Evolutionary conservation across 306 rosid species (phyloP).

Genomic region (Begonia masoniana): DNA sequence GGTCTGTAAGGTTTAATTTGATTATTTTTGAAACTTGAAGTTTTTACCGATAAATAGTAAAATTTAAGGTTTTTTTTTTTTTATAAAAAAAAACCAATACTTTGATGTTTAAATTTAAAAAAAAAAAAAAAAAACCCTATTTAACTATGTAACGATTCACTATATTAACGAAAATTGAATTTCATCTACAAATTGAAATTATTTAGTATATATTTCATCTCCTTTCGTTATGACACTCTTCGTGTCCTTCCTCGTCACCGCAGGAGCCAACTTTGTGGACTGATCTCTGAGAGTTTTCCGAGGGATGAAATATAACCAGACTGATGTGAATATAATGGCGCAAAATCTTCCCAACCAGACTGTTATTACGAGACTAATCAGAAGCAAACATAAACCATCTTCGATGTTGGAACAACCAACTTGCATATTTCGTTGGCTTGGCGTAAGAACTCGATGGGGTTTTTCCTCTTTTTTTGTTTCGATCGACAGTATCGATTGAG

Average conservation of each 20-base stretch:
- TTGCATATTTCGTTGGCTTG: constrained; percentile 12
- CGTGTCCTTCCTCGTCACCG: constrained; percentile 10
- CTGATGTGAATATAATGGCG: constrained; percentile 31
- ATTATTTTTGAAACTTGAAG: no score
- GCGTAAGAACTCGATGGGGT: neutral
- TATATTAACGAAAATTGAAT: no score
- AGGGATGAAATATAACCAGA: constrained; percentile 25
- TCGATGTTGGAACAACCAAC: constrained; percentile 7
- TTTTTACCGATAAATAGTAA: no score
- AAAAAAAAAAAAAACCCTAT: no score
- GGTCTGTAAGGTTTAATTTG: no score
- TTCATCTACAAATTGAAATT: no score
- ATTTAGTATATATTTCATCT: no score
- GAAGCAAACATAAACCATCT: constrained; percentile 24
- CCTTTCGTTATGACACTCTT: neutral
- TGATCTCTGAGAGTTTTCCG: neutral
- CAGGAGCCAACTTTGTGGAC: constrained; percentile 13
- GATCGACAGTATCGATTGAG: constrained; percentile 11
- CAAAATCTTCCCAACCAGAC: constrained; percentile 35
- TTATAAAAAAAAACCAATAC: no score
- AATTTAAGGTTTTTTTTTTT: no score
- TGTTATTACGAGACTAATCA: constrained; percentile 35
- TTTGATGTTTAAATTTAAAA: no score
- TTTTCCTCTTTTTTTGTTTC: constrained; percentile 5
- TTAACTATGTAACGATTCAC: no score